Conservation (phyloP, 2,329 filamentous ascomycete genomes). For the Aspergillus ustus region DNA sequence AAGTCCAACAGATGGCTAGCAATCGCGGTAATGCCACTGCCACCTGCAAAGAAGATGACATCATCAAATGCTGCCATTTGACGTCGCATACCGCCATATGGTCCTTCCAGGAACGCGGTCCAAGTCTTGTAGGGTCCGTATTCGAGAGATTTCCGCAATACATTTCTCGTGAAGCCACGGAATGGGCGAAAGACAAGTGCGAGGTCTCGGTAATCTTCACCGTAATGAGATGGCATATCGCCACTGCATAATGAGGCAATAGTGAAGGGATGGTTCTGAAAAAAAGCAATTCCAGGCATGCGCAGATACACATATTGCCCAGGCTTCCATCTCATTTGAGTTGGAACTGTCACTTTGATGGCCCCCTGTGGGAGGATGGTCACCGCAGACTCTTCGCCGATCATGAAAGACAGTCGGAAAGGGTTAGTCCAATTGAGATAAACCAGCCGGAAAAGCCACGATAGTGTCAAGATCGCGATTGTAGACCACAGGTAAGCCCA, state of each 20-base stretch:
- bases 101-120: conserved; percentile 88
- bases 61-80: conserved; percentile 92
- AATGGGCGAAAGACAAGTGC: conserved; percentile 91
- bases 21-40: conserved; percentile 90
- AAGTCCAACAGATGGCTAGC: conserved; percentile 89
- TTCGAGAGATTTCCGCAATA: conserved; percentile 79
- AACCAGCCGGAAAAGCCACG: conserved; percentile 74
- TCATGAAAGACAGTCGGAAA: conserved; percentile 76
- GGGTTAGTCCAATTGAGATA: conserved; percentile 91
- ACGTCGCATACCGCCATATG: conserved; percentile 91
- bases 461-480: conserved; percentile 75
- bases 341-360: conserved; percentile 94
- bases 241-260: conserved; percentile 91
- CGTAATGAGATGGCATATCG: conserved; percentile 90
- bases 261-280: conserved; percentile 95
- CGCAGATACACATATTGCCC: conserved; percentile 94
- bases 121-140: conserved; percentile 92
- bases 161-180: conserved; percentile 83
- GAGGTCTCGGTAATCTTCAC: conserved; percentile 84
- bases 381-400: conserved; percentile 89
- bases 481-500: conserved; percentile 89
- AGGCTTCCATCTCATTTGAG: conserved; percentile 88
- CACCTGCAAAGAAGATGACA: conserved; percentile 89
- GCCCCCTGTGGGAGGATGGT: conserved; percentile 89
- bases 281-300: conserved; percentile 87